A percentile compares a stretch with the other conserved stretches of the same genome.
Conservation (phyloP, 345 rosid genomes). For the Trapa bicornis region DNA sequence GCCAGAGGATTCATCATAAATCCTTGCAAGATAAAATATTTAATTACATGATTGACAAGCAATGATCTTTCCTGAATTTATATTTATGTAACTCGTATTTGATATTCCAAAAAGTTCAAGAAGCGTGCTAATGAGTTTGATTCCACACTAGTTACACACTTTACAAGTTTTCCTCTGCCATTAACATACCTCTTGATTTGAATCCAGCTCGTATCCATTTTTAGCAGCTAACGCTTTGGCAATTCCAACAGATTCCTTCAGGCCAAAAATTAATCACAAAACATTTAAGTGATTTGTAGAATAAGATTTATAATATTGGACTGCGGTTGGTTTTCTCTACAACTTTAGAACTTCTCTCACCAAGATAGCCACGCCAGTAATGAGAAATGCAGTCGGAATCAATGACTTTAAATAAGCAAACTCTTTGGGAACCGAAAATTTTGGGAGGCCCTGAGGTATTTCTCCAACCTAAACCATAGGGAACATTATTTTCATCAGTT, state of each 20-base stretch:
- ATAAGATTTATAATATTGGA: not conserved
- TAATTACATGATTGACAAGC: not conserved
- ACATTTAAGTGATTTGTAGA: not conserved
- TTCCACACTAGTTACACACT: not conserved
- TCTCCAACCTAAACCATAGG: constrained; percentile 71
- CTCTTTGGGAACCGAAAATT: constrained; percentile 63
- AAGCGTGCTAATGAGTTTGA: not conserved
- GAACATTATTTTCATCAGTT: constrained; percentile 13
- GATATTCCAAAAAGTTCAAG: not conserved
- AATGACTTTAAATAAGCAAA: constrained; percentile 61
- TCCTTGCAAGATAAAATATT: not conserved
- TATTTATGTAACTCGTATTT: not conserved
- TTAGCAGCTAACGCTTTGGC: constrained; percentile 99
- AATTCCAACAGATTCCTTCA: constrained; percentile 96
- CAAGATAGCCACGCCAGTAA: constrained; percentile 97
- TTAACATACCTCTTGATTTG: constrained; percentile 75
- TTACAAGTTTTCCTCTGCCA: constrained; percentile 1
- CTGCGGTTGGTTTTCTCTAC: not conserved
- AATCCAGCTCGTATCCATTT: constrained; percentile 91
- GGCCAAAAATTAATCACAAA: constrained; percentile 10
- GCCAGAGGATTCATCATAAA: not conserved
- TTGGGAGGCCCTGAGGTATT: constrained; percentile 93
- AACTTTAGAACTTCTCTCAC: constrained; percentile 30
- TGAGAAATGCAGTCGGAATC: constrained; percentile 85
- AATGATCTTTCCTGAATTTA: not conserved